Evolutionary conservation across 805 yeast species (phyloP).

Genomic region (Cyberlindnera xishuangbannaensis): DNA sequence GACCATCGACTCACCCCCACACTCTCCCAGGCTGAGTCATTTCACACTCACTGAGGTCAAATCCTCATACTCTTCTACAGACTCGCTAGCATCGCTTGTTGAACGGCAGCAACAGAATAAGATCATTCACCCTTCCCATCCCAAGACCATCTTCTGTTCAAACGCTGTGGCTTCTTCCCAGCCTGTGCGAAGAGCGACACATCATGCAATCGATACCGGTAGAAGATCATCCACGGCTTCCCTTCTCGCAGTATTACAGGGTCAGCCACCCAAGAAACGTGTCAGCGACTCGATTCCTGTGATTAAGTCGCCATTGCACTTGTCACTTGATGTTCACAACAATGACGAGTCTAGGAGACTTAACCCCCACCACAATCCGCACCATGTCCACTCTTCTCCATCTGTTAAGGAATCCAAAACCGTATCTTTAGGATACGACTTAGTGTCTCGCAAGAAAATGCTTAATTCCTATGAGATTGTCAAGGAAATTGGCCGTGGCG

Average conservation of each 20-base stretch:
- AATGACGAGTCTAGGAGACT: constrained; percentile 18
- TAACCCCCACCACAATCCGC: constrained; percentile 22
- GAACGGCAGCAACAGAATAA: constrained; percentile 36
- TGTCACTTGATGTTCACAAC: constrained; percentile 2
- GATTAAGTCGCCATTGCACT: constrained; percentile 15
- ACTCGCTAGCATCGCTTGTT: constrained; percentile 32
- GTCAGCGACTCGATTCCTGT: constrained; percentile 9
- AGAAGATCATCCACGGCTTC: constrained; percentile 16
- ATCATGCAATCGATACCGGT: constrained; percentile 1
- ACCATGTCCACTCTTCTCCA: constrained; percentile 24
- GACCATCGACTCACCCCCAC: constrained; percentile 17
- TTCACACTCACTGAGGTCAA: constrained; percentile 6
- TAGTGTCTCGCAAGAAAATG: constrained; percentile 71
- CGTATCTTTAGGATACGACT: constrained; percentile 83
- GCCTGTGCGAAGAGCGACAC: constrained; percentile 1
- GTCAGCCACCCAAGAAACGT: constrained; percentile 4
- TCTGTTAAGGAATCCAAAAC: constrained; percentile 77
- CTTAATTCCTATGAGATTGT: constrained; percentile 87
- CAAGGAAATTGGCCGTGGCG: constrained; percentile 89
- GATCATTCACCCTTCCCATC: constrained; percentile 38
- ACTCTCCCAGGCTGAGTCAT: constrained; percentile 9
- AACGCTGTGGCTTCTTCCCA: background rate
- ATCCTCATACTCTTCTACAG: constrained; percentile 30
- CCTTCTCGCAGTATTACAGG: constrained; percentile 12
- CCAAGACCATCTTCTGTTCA: constrained; percentile 26